Base-by-base conservation (phyloP, 441 rosid genomes). In the Gossypium schwendimanii region DNA sequence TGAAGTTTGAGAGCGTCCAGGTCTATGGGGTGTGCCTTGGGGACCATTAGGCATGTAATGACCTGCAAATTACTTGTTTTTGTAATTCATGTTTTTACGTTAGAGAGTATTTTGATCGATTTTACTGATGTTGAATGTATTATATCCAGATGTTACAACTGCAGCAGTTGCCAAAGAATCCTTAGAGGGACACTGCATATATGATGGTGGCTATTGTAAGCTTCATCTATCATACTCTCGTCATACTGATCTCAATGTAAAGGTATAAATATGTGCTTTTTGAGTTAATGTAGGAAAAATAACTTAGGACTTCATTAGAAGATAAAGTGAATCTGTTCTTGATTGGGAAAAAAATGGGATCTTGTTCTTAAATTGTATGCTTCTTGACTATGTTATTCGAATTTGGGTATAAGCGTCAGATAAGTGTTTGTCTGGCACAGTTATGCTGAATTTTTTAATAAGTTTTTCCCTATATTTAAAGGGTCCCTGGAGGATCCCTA, bases 191-290 rank as follows among this genome's bases (percentile, higher is more conserved):
- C 99, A 95, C 78, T 86, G 99, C 97, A 95, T 95, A 79, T 95
- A 95, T 95, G 99, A 95, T 89, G 98, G 98, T 87, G 99, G 98
- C 91, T 95, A 91, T 84, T 95, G 99, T 95, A 90, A 95, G 98
- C 98, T 95, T 93, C 98, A 93, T 90, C 97, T 92, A 92, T 84
- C 97, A 89, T 92, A 92, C 92, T 92, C 99, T 93, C 97, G 98
- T 93, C 99, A 95, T 95, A 93, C 98, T 95, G 99, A 95, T 93
- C 98, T 95, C 89, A 95, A 90, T 93, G 93, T 95, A 67, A 95
- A 95, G 99, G 97, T 95, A 95, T 86, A 87, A 80, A 83, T 84
- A 79, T 78, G 82, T 84, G 91, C 76, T 82, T 91, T 31, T 87
- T 82, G 81, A 81, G 77, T 88, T 84, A 75, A 81, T 81, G 77